Percentiles rank a stretch among this genome's conserved stretches.
Conservation (phyloP, 2,329 filamentous ascomycete species). For the Allantophomopsis lycopodina region DNA sequence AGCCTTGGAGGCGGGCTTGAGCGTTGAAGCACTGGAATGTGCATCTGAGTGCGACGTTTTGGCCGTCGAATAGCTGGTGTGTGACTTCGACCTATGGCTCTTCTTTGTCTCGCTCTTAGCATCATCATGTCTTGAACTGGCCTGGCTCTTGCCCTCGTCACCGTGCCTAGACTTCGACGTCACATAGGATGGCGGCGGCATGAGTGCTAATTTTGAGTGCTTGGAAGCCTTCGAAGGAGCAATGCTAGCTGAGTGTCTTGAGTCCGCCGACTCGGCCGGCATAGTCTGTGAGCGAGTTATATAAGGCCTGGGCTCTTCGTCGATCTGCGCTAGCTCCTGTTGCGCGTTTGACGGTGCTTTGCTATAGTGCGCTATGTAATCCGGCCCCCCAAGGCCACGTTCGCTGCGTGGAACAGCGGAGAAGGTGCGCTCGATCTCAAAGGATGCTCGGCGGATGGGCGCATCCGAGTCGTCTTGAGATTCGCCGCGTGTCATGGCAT, state of each 20-base stretch:
- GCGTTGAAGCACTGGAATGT: conserved; percentile 1
- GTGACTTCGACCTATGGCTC: background rate
- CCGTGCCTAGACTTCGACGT: background rate
- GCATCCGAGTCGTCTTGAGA: conserved; percentile 5
- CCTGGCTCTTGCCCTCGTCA: background rate
- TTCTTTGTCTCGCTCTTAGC: background rate
- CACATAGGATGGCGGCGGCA: background rate
- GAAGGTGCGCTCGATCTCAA: background rate
- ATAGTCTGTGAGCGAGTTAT: background rate
- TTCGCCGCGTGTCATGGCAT: conserved; percentile 53
- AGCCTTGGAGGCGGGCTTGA: conserved; percentile 1
- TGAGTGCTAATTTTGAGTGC: background rate
- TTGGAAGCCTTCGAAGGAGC: background rate
- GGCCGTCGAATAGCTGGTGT: background rate
- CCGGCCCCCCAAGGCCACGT: background rate
- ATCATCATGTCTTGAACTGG: too few species aligned
- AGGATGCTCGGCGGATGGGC: conserved; percentile 1
- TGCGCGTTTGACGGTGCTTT: background rate
- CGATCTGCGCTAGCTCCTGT: background rate
- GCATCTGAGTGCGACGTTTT: background rate
- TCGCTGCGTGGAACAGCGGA: background rate
- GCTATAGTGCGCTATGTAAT: background rate
- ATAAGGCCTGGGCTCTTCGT: background rate
- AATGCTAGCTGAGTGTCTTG: background rate
- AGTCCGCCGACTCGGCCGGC: background rate